These are phyloP conservation scores for Fusarium nanum DNA, from an alignment of 2,329 filamentous ascomycete species.

Conservation along the genomic window DNA sequence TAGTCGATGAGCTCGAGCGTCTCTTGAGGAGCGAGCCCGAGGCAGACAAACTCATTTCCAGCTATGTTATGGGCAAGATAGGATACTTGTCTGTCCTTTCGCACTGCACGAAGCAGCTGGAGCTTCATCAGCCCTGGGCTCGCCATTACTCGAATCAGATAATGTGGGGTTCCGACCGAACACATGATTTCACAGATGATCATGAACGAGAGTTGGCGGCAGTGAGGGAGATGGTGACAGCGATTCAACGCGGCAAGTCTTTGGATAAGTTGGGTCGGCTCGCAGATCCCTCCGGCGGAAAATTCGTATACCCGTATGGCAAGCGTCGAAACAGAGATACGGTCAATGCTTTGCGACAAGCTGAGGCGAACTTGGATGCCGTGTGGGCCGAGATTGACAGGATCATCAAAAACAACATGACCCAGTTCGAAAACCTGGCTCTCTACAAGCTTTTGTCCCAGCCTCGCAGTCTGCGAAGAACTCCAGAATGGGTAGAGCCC, in stretches of 20 bases:
- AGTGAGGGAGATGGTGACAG: too few species aligned
- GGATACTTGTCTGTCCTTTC: not conserved
- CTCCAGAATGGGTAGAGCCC: not conserved
- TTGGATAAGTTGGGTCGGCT: not conserved
- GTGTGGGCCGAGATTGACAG: not conserved
- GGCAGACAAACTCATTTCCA: slow-evolving; percentile 1
- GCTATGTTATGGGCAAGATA: not conserved
- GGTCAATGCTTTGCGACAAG: not conserved
- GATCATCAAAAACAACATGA: fast-evolving
- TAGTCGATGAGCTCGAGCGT: not conserved
- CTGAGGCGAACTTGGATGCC: not conserved
- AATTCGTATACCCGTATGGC: not conserved
- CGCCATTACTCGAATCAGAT: not conserved
- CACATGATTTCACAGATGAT: too few species aligned
- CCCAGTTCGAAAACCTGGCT: fast-evolving
- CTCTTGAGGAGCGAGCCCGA: not conserved
- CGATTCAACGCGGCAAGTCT: too few species aligned
- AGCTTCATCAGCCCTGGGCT: not conserved
- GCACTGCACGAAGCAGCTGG: not conserved
- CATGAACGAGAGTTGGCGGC: too few species aligned
- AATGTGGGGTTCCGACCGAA: too few species aligned
- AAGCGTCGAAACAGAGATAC: slow-evolving; percentile 2
- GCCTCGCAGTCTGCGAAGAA: not conserved
- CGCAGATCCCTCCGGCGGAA: not conserved
- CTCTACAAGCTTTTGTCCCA: not conserved